Base-by-base conservation (phyloP, 192 early-diverging fungal species). In the Mortierella alpina region DNA sequence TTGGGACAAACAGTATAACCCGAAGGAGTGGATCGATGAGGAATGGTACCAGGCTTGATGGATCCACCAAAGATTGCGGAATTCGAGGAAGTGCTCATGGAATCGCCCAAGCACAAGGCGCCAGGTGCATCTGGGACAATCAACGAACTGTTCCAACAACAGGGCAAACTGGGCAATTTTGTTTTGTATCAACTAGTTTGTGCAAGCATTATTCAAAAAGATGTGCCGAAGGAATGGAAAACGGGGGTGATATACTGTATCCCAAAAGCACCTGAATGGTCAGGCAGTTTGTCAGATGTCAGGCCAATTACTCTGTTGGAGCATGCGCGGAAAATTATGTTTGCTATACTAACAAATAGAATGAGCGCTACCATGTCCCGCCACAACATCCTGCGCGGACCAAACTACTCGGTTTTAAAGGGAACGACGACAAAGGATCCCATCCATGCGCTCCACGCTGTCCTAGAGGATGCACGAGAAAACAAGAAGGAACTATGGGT, bases 371-470 rank as follows among this genome's bases (percentile, higher is more conserved):
- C 65, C 13, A 20, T 72, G 46, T 18, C 22, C 5, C 2, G 44
- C 44, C 22, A 65, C n/a, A 20, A 57, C 45, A 72, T 72, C 11
- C 46, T 72, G n/a, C 39, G 47, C 3, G 70, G 61, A 39, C 70
- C 70, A 12, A 72, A 70, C n/a, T 72, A 59, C 40, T 65, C 70
- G n/a, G 70, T 72, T 0, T 45, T 72, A 5, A 72, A 72, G 17
- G 70, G 70, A 14, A 72, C 70, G 4, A 72, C 47, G 10, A 72
- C 70, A 0, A 72, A 72, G 42, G 70, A 72, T 39, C 70, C 70
- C 2, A 72, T 72, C 18, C 70, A 72, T 54, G 56, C 59, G 10
- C 70, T 72, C 39, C 53, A 72, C 8, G 52, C 70, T 2, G 47
- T 44, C 6, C 23, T 72, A 54, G 70, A 72, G 55, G 70, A 72